A percentile compares a stretch with the other conserved stretches of the same genome.
Conservation (phyloP, 805 yeast species). For the Hanseniaspora guilliermondii region DNA sequence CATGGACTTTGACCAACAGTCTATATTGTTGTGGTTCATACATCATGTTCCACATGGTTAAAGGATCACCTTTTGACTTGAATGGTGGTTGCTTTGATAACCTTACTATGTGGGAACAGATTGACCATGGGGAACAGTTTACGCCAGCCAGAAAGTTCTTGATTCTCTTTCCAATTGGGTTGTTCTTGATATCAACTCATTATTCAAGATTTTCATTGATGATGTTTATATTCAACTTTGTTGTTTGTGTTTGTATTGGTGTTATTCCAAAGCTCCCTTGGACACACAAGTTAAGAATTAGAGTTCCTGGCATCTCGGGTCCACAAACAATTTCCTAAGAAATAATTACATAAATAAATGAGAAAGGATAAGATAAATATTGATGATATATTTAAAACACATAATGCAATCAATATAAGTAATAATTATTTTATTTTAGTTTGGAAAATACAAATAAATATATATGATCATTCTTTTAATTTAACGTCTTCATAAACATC, state of each 20-base stretch:
- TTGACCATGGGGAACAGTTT: conserved; percentile 86
- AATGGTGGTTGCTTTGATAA: conserved; percentile 93
- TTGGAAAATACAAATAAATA: too few species aligned
- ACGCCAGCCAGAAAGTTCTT: conserved; percentile 92
- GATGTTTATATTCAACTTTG: conserved; percentile 63
- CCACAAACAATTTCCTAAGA: conserved; percentile 27
- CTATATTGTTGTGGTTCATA: conserved; percentile 85
- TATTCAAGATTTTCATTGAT: conserved; percentile 74
- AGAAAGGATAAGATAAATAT: neutral
- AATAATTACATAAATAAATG: too few species aligned
- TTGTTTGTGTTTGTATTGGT: conserved; percentile 65
- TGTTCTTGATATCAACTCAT: conserved; percentile 79
- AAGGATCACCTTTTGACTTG: conserved; percentile 95
- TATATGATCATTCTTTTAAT: conserved; percentile 3
- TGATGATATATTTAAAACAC: neutral
- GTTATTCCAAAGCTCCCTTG: conserved; percentile 85
- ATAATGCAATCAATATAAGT: neutral
- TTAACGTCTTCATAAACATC: conserved; percentile 37
- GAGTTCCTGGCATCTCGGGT: conserved; percentile 37
- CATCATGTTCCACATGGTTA: conserved; percentile 90
- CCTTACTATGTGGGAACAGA: conserved; percentile 97
- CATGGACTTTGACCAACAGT: conserved; percentile 88
- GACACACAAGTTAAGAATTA: conserved; percentile 64
- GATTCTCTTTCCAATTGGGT: conserved; percentile 80
- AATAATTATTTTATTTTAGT: too few species aligned